A percentile compares a stretch with the other conserved stretches of the same genome.
These are phyloP conservation scores for Pseudodiploospora longispora DNA, from an alignment of 2,329 filamentous ascomycete genomes.

Conservation along the genomic window DNA sequence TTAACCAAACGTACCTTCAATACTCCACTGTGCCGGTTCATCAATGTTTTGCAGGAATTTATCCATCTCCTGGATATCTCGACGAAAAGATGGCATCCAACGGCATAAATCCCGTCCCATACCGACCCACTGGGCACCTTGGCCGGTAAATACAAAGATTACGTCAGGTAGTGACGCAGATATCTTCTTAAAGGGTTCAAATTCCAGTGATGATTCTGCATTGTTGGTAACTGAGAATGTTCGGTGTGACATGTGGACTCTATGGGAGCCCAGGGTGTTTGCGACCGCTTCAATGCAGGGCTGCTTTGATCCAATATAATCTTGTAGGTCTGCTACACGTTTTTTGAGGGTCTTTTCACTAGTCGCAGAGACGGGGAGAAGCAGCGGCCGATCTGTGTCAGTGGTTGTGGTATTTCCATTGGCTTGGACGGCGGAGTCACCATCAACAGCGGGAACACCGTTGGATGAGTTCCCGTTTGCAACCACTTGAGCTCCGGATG, in stretches of 20 bases:
- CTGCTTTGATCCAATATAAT: constrained; percentile 12
- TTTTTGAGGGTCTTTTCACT: not conserved
- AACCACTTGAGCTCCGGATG: not conserved
- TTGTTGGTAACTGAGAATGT: constrained; percentile 5
- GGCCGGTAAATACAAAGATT: constrained; percentile 22
- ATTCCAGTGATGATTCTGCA: not conserved
- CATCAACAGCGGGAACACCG: not conserved
- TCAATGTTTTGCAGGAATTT: not conserved
- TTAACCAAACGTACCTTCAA: not conserved
- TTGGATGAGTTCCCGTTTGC: not conserved
- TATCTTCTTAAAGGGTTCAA: not conserved
- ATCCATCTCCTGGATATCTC: constrained; percentile 14
- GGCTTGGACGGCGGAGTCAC: not conserved
- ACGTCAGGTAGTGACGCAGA: not conserved
- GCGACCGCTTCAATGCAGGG: constrained; percentile 6
- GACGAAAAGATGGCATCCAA: constrained; percentile 20
- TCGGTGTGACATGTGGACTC: constrained; percentile 6
- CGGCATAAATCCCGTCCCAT: constrained; percentile 22
- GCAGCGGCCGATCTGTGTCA: not conserved
- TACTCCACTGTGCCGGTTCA: not conserved
- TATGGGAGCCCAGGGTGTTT: constrained; percentile 9
- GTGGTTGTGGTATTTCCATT: not conserved
- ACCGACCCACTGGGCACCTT: constrained; percentile 21
- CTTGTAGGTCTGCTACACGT: constrained; percentile 10
- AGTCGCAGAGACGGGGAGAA: constrained; percentile 2